Conservation (phyloP, 2,329 filamentous ascomycete genomes). For the Fusarium odoratissimum region DNA sequence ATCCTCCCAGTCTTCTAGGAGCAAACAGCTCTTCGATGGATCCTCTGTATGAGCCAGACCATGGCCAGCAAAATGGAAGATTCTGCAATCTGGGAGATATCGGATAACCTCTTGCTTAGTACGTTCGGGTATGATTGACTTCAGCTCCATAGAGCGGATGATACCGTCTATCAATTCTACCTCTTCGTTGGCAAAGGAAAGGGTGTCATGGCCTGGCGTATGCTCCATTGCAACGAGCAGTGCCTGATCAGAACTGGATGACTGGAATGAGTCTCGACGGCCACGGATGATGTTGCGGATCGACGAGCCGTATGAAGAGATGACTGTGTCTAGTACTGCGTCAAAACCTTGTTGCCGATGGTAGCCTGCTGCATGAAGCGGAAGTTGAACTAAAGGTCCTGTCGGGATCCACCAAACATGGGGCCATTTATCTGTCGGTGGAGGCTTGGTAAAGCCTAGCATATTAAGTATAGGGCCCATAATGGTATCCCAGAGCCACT, state of each 20-base stretch:
- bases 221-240: neutral
- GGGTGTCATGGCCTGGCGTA: neutral
- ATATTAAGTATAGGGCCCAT: neutral
- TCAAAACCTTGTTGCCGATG: neutral
- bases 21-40: neutral
- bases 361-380: neutral
- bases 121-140: neutral
- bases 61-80: conserved; percentile 13
- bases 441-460: neutral
- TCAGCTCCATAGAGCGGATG: neutral
- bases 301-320: neutral
- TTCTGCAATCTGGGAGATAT: neutral
- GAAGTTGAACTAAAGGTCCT: neutral
- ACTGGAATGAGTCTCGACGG: neutral
- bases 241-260: neutral
- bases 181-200: neutral
- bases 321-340: fast-evolving
- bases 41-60: neutral
- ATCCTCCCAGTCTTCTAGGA: neutral
- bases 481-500: conserved; percentile 1
- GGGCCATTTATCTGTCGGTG: fast-evolving
- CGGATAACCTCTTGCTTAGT: neutral
- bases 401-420: neutral
- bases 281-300: neutral
- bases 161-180: fast-evolving